Evolutionary conservation across 306 rosid species (phyloP).

Genomic region (Crotalaria pallida): DNA sequence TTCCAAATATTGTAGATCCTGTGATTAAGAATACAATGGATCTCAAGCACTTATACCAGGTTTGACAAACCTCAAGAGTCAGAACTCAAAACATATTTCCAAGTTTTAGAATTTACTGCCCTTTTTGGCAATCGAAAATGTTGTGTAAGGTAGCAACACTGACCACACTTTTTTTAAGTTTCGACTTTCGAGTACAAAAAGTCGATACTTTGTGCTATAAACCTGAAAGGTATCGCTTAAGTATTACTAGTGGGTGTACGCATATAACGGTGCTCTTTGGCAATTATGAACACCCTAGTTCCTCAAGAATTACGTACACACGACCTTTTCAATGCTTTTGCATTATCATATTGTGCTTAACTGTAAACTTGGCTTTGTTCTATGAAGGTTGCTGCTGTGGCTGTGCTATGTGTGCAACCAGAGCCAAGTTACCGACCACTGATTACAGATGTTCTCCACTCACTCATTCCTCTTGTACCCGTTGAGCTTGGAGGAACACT

Average conservation of each 20-base stretch:
- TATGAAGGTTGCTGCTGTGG: constrained; percentile 94
- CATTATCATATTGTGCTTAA: not conserved
- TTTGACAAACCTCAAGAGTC: constrained; percentile 24
- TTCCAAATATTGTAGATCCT: constrained; percentile 86
- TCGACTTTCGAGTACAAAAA: no score
- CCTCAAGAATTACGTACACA: not conserved
- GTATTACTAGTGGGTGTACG: no score
- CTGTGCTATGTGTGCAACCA: constrained; percentile 92
- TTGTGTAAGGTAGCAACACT: no score
- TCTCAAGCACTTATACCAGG: constrained; percentile 90
- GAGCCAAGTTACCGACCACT: constrained; percentile 96
- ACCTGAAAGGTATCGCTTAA: no score
- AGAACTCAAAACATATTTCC: not conserved
- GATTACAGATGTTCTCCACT: constrained; percentile 90
- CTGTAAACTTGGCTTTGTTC: not conserved
- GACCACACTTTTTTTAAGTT: no score
- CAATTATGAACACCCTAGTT: not conserved
- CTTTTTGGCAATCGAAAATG: no score
- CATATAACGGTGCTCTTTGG: no score
- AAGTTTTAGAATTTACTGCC: not conserved
- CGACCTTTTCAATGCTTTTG: not conserved
- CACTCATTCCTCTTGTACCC: constrained; percentile 87
- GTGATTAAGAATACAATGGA: constrained; percentile 84
- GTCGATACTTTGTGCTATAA: no score
- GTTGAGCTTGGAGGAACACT: constrained; percentile 91